phyloP scores from a whole-genome alignment of 78 protist species.

The Isochrysis galbana region DNA sequence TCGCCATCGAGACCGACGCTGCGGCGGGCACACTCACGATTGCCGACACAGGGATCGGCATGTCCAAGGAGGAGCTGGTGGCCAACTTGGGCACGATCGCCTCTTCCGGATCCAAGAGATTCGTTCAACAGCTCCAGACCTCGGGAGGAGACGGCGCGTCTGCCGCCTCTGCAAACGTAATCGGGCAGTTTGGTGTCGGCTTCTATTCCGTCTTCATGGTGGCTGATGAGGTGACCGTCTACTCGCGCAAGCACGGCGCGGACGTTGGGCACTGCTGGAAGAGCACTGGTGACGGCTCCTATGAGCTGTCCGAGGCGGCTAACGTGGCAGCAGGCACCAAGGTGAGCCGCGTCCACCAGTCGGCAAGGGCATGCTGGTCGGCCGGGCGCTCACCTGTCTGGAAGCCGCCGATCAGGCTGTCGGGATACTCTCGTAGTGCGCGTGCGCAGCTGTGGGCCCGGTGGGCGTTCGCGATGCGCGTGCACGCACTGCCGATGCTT shows the following conservation, averaged over 20 bases:
- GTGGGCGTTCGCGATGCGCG: too few species aligned
- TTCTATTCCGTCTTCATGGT: slow-evolving; percentile 97
- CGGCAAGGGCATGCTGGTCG: slow-evolving; percentile 63
- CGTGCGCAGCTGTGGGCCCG: slow-evolving; percentile 75
- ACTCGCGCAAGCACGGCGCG: slow-evolving; percentile 25
- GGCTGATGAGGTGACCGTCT: slow-evolving; percentile 73
- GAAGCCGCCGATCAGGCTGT: not conserved
- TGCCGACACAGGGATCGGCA: slow-evolving; percentile 90
- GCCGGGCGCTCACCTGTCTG: slow-evolving; percentile 59
- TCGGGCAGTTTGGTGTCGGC: slow-evolving; percentile 99
- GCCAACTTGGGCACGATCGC: slow-evolving; percentile 84
- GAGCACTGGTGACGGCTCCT: not conserved
- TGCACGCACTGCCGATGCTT: too few species aligned
- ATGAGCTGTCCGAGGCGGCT: not conserved
- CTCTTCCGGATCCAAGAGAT: not conserved
- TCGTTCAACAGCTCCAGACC: slow-evolving; percentile 18
- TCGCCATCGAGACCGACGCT: slow-evolving; percentile 14
- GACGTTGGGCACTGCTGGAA: not conserved
- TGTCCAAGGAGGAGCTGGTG: slow-evolving; percentile 88
- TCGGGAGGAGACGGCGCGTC: slow-evolving; percentile 23
- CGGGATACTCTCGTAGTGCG: slow-evolving; percentile 81
- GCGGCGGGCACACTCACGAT: slow-evolving; percentile 27
- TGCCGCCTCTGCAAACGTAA: slow-evolving; percentile 67
- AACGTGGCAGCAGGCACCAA: slow-evolving; percentile 85
- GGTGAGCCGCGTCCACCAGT: too few species aligned